phyloP scores from a whole-genome alignment of 2,329 filamentous ascomycete genomes.

The Fusarium sp. region DNA sequence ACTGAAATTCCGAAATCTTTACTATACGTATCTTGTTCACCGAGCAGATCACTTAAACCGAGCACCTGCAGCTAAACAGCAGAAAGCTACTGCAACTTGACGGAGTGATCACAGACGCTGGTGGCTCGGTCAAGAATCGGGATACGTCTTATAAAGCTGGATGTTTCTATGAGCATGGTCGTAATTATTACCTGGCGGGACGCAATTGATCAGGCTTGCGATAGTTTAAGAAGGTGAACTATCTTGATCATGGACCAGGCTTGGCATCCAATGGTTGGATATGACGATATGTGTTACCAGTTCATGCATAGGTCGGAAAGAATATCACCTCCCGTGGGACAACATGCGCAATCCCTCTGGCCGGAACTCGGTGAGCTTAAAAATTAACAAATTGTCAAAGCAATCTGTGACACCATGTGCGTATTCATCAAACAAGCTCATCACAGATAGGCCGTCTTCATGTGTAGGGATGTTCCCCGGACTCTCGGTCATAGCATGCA shows the following conservation, averaged over 20 bases:
- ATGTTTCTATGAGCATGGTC: neutral
- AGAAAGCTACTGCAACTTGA: slow-evolving; percentile 31
- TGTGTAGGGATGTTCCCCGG: slow-evolving; percentile 22
- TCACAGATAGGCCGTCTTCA: neutral
- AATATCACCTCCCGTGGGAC: slow-evolving; percentile 13
- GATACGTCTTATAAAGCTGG: slow-evolving; percentile 1
- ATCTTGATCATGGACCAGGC: neutral
- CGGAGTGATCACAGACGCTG: slow-evolving; percentile 23
- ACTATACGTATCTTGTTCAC: slow-evolving; percentile 23
- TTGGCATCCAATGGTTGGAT: slow-evolving; percentile 3
- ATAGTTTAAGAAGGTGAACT: no score
- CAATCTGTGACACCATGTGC: slow-evolving; percentile 18
- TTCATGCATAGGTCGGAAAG: slow-evolving; percentile 33
- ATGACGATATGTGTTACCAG: slow-evolving; percentile 14
- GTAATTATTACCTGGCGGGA: slow-evolving; percentile 13
- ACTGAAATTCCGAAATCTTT: slow-evolving; percentile 6
- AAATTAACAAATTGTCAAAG: slow-evolving; percentile 4
- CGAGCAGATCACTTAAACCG: slow-evolving; percentile 15
- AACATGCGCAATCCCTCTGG: slow-evolving; percentile 16
- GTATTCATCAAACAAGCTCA: neutral
- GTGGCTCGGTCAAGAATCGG: slow-evolving; percentile 24
- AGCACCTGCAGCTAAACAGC: slow-evolving; percentile 13
- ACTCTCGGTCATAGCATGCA: slow-evolving; percentile 5
- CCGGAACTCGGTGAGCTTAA: neutral
- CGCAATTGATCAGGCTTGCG: slow-evolving; percentile 4